Percentiles rank a stretch among this genome's conserved stretches.
Evolutionary conservation across 257 asterid species (phyloP).

Genomic region (Solanum corneliomulleri): DNA sequence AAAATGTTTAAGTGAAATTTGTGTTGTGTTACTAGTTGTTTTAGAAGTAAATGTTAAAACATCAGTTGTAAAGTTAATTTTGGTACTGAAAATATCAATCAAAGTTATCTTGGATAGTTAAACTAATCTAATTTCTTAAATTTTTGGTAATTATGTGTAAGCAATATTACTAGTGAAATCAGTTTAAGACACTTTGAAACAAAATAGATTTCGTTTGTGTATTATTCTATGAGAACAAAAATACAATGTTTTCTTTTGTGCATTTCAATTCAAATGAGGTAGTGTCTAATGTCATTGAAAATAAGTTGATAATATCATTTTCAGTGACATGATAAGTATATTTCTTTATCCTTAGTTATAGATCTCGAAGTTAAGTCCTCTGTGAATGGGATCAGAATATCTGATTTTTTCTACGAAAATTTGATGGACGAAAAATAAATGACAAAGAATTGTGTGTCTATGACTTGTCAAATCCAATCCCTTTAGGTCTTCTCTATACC

Average conservation of each 20-base stretch:
- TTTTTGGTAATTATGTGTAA: background rate
- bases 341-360: background rate
- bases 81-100: background rate
- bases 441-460: background rate
- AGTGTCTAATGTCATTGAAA: background rate
- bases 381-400: background rate
- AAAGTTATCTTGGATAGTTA: background rate
- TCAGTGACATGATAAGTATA: background rate
- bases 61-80: background rate
- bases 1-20: background rate
- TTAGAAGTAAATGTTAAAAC: background rate
- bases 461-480: background rate
- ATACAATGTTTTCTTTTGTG: background rate
- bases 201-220: background rate
- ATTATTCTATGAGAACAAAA: background rate
- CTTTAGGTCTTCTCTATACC: background rate
- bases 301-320: background rate
- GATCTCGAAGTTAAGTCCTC: background rate
- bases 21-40: background rate
- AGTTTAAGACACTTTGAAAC: background rate
- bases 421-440: background rate
- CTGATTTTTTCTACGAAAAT: rapidly evolving
- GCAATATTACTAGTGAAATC: background rate
- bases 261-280: background rate
- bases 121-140: background rate